Conservation (phyloP, 1,284 basidiomycete genomes). For the Cryptococcus sp. region DNA sequence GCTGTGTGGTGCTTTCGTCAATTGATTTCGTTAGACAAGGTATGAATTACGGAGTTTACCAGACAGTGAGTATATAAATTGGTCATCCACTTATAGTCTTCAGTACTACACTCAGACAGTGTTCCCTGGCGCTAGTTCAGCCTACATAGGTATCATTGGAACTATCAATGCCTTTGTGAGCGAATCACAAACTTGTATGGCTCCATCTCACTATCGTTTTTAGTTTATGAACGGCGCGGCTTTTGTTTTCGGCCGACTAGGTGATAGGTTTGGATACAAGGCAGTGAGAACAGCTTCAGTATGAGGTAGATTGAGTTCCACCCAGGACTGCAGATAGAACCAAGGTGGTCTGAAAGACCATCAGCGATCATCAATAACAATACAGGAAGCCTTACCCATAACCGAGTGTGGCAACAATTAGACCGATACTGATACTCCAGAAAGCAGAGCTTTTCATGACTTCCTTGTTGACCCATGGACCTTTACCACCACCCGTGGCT, state of each 20-base stretch:
- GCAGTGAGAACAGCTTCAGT: conserved; percentile 13
- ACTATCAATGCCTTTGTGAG: conserved; percentile 19
- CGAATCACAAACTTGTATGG: neutral
- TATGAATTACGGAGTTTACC: conserved; percentile 34
- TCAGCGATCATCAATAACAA: too few species aligned
- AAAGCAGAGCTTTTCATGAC: conserved; percentile 15
- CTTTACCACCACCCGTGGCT: conserved; percentile 15
- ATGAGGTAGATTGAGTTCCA: conserved; percentile 13
- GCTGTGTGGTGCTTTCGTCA: too few species aligned
- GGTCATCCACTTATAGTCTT: too few species aligned
- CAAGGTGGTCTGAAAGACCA: conserved; percentile 21
- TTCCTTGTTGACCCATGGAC: conserved; percentile 24
- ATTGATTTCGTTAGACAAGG: conserved; percentile 13
- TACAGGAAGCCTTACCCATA: conserved; percentile 29
- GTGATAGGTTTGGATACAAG: conserved; percentile 32
- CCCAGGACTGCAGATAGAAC: conserved; percentile 21
- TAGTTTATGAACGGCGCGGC: conserved; percentile 11
- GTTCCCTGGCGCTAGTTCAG: conserved; percentile 12
- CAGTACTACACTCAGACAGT: conserved; percentile 19
- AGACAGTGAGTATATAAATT: conserved; percentile 3
- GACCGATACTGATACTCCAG: conserved; percentile 23
- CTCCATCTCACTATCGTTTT: neutral
- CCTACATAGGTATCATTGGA: conserved; percentile 21
- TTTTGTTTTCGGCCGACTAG: conserved; percentile 24
- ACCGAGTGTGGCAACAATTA: conserved; percentile 20